These are phyloP conservation scores for Stephanodiscus minutulus DNA, from an alignment of 108 stramenopile species.

Conservation along the genomic window DNA sequence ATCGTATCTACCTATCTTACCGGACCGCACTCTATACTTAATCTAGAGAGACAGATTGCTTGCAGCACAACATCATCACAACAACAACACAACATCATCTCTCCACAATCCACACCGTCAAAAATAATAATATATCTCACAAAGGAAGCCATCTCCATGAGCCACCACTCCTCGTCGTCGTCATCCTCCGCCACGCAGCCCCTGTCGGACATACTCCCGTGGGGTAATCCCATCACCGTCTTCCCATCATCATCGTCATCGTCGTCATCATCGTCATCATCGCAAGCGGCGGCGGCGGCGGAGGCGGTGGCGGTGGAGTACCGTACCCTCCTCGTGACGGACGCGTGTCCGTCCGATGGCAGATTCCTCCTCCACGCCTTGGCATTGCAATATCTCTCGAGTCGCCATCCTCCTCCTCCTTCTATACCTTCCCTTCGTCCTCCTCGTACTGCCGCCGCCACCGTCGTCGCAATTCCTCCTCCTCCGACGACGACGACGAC, in stretches of 20 bases:
- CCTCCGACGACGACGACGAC: not conserved
- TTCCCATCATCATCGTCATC: constrained; percentile 5
- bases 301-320: constrained; percentile 2
- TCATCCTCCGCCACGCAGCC: constrained; percentile 35
- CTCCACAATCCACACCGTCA: no score
- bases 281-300: not conserved
- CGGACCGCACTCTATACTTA: no score
- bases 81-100: no score
- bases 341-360: constrained; percentile 39
- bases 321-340: constrained; percentile 45
- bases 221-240: constrained; percentile 32
- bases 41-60: no score
- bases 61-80: no score
- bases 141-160: no score
- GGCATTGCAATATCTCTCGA: constrained; percentile 42
- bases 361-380: constrained; percentile 44
- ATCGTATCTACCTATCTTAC: no score
- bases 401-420: not conserved
- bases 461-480: not conserved
- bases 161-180: no score
- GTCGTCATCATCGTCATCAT: not conserved
- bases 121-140: no score
- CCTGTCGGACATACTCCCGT: constrained; percentile 42
- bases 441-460: not conserved
- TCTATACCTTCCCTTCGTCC: no score